These are phyloP conservation scores for Persicaria maculosa DNA, from an alignment of 148 eudicot genomes.

Conservation along the genomic window DNA sequence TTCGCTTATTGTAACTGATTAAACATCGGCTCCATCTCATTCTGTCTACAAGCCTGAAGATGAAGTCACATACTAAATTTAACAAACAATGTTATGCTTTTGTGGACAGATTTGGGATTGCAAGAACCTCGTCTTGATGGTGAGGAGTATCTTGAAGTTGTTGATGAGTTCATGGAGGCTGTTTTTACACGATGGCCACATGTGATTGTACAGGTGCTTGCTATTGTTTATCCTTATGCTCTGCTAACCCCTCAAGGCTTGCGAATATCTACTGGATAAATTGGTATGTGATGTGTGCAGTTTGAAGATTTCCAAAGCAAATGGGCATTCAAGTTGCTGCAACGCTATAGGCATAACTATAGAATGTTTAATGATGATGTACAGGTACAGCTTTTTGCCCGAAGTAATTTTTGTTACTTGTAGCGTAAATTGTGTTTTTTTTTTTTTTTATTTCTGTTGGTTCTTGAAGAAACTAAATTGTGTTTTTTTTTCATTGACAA, in stretches of 20 bases:
- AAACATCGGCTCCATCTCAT: background rate
- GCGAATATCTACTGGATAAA: conserved; percentile 1
- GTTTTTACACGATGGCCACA: conserved; percentile 96
- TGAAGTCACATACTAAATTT: background rate
- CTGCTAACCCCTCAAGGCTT: background rate
- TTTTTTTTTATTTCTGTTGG: background rate
- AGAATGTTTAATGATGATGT: conserved; percentile 99
- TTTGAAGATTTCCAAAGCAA: conserved; percentile 99
- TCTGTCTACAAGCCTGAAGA: background rate
- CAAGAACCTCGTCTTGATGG: conserved; percentile 95
- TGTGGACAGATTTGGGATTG: conserved; percentile 71
- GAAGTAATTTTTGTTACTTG: background rate
- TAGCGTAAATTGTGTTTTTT: background rate
- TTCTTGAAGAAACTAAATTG: background rate
- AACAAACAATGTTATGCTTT: conserved; percentile 2
- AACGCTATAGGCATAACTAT: conserved; percentile 82
- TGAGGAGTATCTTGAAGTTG: conserved; percentile 78
- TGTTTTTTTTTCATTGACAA: background rate
- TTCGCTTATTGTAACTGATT: background rate
- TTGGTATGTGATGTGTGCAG: conserved; percentile 29
- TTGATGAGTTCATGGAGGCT: conserved; percentile 98
- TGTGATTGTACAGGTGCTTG: conserved; percentile 80
- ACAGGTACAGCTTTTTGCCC: conserved; percentile 45
- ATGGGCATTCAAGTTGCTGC: conserved; percentile 93
- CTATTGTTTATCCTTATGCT: conserved; percentile 11